These are phyloP conservation scores for Calonectria ilicicola DNA, from an alignment of 2,329 filamentous ascomycete species.

Conservation along the genomic window DNA sequence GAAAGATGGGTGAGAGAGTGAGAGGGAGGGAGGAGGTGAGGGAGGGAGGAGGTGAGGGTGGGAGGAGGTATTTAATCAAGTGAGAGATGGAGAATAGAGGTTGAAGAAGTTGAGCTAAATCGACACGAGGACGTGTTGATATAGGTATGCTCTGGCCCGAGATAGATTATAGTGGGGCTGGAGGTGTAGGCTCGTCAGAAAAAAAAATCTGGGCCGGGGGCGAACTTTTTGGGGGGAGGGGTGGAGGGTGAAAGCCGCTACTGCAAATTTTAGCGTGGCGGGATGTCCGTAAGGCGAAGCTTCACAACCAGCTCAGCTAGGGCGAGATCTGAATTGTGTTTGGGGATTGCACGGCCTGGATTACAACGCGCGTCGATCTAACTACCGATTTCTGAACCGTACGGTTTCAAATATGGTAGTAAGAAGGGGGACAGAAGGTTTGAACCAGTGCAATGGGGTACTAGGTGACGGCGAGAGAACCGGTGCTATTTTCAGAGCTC, in stretches of 20 bases:
- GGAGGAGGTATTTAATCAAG: conserved; percentile 17
- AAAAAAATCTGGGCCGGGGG: conserved; percentile 31
- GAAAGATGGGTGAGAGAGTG: conserved; percentile 7
- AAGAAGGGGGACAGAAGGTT: conserved; percentile 10
- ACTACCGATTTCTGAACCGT: neutral
- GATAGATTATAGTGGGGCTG: conserved; percentile 26
- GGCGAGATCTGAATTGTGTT: conserved; percentile 10
- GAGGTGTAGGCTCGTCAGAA: conserved; percentile 22
- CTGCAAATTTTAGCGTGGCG: conserved; percentile 46
- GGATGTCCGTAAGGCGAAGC: conserved; percentile 44
- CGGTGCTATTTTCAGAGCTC: conserved; percentile 37
- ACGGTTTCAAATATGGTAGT: conserved; percentile 15
- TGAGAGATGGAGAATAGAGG: conserved; percentile 20
- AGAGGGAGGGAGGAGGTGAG: neutral
- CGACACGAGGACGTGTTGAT: conserved; percentile 37
- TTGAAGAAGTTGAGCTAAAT: conserved; percentile 20
- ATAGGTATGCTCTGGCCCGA: conserved; percentile 38
- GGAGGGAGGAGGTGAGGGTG: conserved; percentile 4
- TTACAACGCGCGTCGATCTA: conserved; percentile 17
- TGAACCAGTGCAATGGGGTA: neutral
- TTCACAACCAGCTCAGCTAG: conserved; percentile 31
- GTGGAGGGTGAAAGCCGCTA: conserved; percentile 32
- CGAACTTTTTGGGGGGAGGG: conserved; percentile 29
- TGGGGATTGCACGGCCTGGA: conserved; percentile 6
- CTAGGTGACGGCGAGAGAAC: conserved; percentile 39